A percentile compares a stretch with the other conserved stretches of the same genome.
phyloP scores from a whole-genome alignment of 164 flowering plant species.

The Cinnamomum micranthum region DNA sequence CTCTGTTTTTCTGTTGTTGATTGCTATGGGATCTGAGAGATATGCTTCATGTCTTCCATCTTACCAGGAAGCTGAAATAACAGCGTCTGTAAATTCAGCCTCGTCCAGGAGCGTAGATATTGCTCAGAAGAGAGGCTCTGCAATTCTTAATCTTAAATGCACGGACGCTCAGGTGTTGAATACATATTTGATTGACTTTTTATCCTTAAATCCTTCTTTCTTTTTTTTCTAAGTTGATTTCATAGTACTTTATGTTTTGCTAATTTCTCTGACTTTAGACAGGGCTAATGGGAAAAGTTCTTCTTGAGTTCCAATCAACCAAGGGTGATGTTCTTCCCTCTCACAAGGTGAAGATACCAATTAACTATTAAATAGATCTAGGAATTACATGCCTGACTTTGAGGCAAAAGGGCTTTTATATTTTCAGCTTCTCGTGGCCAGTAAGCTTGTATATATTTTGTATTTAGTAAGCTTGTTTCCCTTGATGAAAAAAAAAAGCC shows the following conservation, averaged over 20 bases:
- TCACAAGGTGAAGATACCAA: conserved; percentile 61
- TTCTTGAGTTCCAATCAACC: conserved; percentile 86
- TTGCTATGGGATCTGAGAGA: neutral
- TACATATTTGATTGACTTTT: neutral
- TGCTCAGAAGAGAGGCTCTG: conserved; percentile 78
- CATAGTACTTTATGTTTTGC: neutral
- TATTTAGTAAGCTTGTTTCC: too few relatives aligned
- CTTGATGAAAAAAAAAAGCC: too few relatives aligned
- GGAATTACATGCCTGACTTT: neutral
- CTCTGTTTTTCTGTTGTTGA: neutral
- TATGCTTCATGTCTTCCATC: neutral
- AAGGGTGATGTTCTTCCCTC: conserved; percentile 99
- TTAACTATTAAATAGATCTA: neutral
- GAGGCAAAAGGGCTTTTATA: neutral
- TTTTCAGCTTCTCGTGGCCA: neutral
- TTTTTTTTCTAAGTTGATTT: neutral
- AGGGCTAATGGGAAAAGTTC: conserved; percentile 91
- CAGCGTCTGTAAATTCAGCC: conserved; percentile 64
- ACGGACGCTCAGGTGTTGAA: conserved; percentile 75
- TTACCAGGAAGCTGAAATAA: conserved; percentile 83
- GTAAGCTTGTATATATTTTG: too few relatives aligned
- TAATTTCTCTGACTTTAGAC: conserved; percentile 43
- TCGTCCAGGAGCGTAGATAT: conserved; percentile 61
- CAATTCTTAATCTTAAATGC: conserved; percentile 89
- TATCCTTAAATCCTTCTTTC: neutral